Percentiles rank a stretch among this genome's conserved stretches.
Evolutionary conservation across 1,284 basidiomycete genomes (phyloP).

Genomic region (Moniliella sp.): DNA sequence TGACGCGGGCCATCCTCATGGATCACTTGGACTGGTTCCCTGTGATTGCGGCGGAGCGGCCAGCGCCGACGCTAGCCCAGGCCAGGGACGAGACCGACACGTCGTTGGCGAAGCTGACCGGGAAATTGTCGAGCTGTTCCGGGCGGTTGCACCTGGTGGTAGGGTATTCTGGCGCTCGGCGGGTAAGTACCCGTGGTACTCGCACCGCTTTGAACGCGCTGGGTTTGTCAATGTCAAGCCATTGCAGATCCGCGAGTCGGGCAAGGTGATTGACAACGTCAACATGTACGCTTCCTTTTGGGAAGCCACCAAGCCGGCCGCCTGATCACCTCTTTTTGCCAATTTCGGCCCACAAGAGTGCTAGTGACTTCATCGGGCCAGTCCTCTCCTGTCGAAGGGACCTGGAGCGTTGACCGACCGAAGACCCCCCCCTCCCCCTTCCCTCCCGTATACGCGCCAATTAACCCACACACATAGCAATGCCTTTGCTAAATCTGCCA

Average conservation of each 20-base stretch:
- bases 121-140: slow-evolving; percentile 45
- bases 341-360: too few species aligned
- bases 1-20: slow-evolving; percentile 45
- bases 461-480: too few species aligned
- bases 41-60: slow-evolving; percentile 38
- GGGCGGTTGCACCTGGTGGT: slow-evolving; percentile 46
- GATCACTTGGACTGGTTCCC: slow-evolving; percentile 56
- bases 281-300: slow-evolving; percentile 43
- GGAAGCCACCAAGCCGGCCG: too few species aligned
- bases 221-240: slow-evolving; percentile 29
- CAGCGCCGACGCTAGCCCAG: slow-evolving; percentile 31
- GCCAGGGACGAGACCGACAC: slow-evolving; percentile 34
- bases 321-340: too few species aligned
- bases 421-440: too few species aligned
- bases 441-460: too few species aligned
- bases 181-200: slow-evolving; percentile 53
- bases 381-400: too few species aligned
- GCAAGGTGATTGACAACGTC: slow-evolving; percentile 42
- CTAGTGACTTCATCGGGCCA: too few species aligned
- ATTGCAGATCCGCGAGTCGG: slow-evolving; percentile 28
- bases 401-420: too few species aligned
- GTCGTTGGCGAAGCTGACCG: slow-evolving; percentile 41
- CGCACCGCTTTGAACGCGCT: slow-evolving; percentile 41
- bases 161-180: slow-evolving; percentile 53
- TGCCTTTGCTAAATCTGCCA: too few species aligned